phyloP scores from a whole-genome alignment of 73 alveolate species.

The Tetrahymena borealis region DNA sequence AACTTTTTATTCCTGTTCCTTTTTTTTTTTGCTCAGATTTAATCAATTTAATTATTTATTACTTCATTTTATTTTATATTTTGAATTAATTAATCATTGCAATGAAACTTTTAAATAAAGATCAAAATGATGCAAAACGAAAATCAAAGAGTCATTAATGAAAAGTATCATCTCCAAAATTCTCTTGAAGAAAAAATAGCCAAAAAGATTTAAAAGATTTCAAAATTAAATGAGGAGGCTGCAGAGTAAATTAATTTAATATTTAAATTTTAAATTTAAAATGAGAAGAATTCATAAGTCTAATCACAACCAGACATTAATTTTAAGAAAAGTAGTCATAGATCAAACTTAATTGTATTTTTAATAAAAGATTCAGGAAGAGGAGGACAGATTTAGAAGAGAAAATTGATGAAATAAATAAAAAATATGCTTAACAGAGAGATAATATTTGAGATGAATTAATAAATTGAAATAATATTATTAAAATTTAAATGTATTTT shows the following conservation, averaged over 20 bases:
- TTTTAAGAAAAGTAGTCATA: neutral
- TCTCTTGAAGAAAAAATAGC: neutral
- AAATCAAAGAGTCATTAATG: neutral
- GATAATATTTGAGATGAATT: neutral
- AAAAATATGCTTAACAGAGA: neutral
- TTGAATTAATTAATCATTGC: no score
- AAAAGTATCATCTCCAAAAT: neutral
- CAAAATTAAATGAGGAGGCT: neutral
- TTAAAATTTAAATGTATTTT: no score
- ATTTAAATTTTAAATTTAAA: neutral
- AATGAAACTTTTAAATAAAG: neutral
- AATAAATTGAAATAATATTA: no score
- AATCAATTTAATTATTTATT: no score
- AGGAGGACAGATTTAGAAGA: neutral
- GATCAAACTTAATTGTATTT: neutral
- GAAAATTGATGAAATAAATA: neutral
- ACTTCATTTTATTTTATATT: no score
- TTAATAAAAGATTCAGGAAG: neutral
- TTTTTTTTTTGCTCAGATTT: no score
- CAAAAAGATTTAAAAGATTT: neutral
- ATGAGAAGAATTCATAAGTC: no score
- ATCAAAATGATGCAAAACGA: neutral
- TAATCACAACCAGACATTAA: no score
- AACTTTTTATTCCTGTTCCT: no score
- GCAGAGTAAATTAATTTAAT: neutral